These are phyloP conservation scores for Colletotrichum gloeosporioides DNA, from an alignment of 2,329 filamentous ascomycete genomes.

Conservation along the genomic window DNA sequence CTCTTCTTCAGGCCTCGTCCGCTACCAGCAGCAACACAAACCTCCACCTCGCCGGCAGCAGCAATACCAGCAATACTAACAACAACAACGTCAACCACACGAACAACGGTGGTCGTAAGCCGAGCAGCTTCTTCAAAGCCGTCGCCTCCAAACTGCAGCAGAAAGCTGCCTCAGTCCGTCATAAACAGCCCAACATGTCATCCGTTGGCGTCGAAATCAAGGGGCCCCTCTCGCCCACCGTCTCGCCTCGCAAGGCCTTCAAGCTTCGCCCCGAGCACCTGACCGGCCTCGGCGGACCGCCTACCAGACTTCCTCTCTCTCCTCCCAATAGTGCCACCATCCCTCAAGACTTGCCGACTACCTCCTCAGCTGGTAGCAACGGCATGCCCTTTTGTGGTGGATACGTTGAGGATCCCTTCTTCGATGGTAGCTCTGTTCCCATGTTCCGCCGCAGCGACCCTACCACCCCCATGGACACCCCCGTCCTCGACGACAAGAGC, in stretches of 20 bases:
- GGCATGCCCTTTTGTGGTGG: conserved; percentile 37
- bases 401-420: conserved; percentile 45
- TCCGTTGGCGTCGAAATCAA: conserved; percentile 16
- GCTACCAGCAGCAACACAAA: conserved; percentile 28
- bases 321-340: conserved; percentile 30
- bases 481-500: conserved; percentile 34
- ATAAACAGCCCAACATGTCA: conserved; percentile 22
- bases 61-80: conserved; percentile 23
- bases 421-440: conserved; percentile 30
- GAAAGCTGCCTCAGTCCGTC: conserved; percentile 40
- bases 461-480: conserved; percentile 44
- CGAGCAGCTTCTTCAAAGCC: conserved; percentile 46
- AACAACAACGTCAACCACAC: conserved; percentile 2
- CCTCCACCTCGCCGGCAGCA: conserved; percentile 30
- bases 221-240: conserved; percentile 19
- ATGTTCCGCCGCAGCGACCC: conserved; percentile 35
- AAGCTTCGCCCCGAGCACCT: conserved; percentile 34
- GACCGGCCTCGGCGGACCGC: conserved; percentile 6
- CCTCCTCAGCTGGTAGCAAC: conserved; percentile 4
- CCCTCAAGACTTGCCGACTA: conserved; percentile 21
- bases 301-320: conserved; percentile 25
- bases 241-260: conserved; percentile 34
- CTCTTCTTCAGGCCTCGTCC: conserved; percentile 31
- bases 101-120: conserved; percentile 27
- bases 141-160: conserved; percentile 45